Evolutionary conservation across 2,329 filamentous ascomycete species (phyloP).

Genomic region (Neonectria punicea): DNA sequence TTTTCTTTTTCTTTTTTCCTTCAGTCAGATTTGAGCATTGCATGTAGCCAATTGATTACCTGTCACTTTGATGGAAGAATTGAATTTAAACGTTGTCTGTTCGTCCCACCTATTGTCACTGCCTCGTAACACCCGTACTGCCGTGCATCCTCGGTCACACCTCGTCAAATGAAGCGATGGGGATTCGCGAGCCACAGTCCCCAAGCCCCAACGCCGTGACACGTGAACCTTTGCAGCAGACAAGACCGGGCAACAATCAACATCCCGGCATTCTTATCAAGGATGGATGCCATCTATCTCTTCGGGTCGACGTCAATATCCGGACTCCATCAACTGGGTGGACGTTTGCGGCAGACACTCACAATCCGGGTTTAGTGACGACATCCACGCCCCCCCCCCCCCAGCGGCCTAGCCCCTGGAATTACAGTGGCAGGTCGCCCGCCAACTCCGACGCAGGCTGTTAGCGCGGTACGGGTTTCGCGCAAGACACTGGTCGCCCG

Average conservation of each 20-base stretch:
- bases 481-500: background rate
- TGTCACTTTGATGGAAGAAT: background rate
- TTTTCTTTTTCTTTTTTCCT: background rate
- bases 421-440: constrained; percentile 21
- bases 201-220: background rate
- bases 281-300: background rate
- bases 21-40: constrained; percentile 17
- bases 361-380: constrained; percentile 15
- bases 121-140: background rate
- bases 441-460: background rate
- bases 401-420: constrained; percentile 15
- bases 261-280: background rate
- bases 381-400: constrained; percentile 21
- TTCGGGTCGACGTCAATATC: background rate
- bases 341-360: background rate
- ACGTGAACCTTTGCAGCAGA: constrained; percentile 11
- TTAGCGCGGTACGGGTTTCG: constrained; percentile 16
- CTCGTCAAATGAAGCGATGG: background rate
- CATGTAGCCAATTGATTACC: background rate
- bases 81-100: background rate
- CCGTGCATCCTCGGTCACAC: background rate
- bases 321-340: background rate
- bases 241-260: background rate
- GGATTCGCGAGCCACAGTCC: background rate
- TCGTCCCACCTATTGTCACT: no score